Conservation (phyloP, 371 early-diverging fungal genomes). For the Rhizopus sp. region DNA sequence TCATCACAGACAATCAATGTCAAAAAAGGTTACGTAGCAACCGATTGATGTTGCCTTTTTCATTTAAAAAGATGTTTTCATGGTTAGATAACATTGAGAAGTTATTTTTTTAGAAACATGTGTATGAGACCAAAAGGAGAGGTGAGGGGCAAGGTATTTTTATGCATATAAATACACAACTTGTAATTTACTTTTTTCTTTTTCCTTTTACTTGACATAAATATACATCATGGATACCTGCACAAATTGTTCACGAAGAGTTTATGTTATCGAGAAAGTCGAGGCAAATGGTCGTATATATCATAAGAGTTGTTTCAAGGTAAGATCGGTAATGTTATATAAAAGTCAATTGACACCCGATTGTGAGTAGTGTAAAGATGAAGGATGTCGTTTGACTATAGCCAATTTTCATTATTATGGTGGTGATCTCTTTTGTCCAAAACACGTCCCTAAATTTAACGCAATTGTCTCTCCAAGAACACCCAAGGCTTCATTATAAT, state of each 20-base stretch:
- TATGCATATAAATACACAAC: neutral
- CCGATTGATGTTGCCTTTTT: too few species aligned
- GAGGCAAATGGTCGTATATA: constrained; percentile 61
- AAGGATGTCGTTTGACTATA: constrained; percentile 41
- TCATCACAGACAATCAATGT: too few species aligned
- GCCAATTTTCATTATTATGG: constrained; percentile 38
- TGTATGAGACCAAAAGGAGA: too few species aligned
- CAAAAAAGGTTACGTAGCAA: too few species aligned
- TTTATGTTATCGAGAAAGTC: constrained; percentile 65
- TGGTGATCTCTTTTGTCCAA: constrained; percentile 38
- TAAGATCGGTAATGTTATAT: constrained; percentile 10
- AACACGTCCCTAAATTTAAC: constrained; percentile 46
- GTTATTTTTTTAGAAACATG: too few species aligned
- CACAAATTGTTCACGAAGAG: constrained; percentile 55
- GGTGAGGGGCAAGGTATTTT: too few species aligned
- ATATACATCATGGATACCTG: constrained; percentile 34
- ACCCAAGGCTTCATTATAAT: neutral
- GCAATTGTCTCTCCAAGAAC: constrained; percentile 18
- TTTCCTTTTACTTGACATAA: constrained; percentile 5
- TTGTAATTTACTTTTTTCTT: constrained; percentile 1
- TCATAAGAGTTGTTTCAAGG: constrained; percentile 61
- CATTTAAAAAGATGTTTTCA: too few species aligned
- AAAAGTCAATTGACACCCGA: neutral
- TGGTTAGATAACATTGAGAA: too few species aligned
- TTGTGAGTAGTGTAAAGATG: neutral